Evolutionary conservation across 805 yeast species (phyloP).

Genomic region (Maudiozyma bulderi): DNA sequence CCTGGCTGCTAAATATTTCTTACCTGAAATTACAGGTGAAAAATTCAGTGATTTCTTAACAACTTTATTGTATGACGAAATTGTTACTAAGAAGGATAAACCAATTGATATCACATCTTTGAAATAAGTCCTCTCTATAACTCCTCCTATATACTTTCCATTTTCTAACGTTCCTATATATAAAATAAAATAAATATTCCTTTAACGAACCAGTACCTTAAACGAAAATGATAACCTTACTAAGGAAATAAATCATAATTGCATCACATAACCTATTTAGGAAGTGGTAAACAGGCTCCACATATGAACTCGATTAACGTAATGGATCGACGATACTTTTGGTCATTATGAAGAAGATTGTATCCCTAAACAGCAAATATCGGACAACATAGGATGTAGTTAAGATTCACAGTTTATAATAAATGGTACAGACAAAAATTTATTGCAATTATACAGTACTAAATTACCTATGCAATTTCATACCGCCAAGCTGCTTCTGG

Average conservation of each 20-base stretch:
- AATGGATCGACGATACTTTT: too few relatives aligned
- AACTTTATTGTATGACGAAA: conserved; percentile 63
- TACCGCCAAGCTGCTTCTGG: too few relatives aligned
- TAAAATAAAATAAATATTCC: not conserved
- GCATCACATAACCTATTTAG: not conserved
- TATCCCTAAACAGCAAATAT: too few relatives aligned
- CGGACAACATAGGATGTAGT: too few relatives aligned
- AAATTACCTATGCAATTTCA: too few relatives aligned
- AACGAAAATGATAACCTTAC: not conserved
- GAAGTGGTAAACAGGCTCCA: not conserved
- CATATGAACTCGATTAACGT: too few relatives aligned
- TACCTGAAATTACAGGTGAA: conserved; percentile 64
- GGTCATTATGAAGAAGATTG: too few relatives aligned
- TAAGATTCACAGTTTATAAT: too few relatives aligned
- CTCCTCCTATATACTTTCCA: not conserved
- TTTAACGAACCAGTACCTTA: too few relatives aligned
- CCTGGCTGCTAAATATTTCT: conserved; percentile 60
- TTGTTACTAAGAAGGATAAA: conserved; percentile 17
- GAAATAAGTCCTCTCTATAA: not conserved
- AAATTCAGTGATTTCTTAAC: conserved; percentile 72
- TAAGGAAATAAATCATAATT: not conserved
- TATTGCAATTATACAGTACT: too few relatives aligned
- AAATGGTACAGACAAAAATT: too few relatives aligned
- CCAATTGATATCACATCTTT: not conserved
- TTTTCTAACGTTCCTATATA: not conserved